phyloP scores from a whole-genome alignment of 1,284 basidiomycete genomes.

The Waitea zeae region DNA sequence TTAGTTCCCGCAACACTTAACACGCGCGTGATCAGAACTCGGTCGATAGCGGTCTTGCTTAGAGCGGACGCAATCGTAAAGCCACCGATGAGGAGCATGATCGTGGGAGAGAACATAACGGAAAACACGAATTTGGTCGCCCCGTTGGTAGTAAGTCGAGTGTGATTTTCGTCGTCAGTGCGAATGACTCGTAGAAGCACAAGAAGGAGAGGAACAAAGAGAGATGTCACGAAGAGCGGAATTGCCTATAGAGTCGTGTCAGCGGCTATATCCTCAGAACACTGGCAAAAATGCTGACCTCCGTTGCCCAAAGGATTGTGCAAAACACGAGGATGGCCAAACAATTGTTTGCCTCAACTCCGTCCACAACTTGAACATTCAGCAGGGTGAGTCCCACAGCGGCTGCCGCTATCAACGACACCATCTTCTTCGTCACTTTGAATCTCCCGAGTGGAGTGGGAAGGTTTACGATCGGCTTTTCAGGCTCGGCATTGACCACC shows the following conservation, averaged over 20 bases:
- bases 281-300: slow-evolving; percentile 31
- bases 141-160: slow-evolving; percentile 42
- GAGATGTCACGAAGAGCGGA: slow-evolving; percentile 91
- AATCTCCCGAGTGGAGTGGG: slow-evolving; percentile 46
- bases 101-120: slow-evolving; percentile 79
- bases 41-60: slow-evolving; percentile 95
- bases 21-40: slow-evolving; percentile 84
- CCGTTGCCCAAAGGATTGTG: slow-evolving; percentile 92
- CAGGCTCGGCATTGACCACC: slow-evolving; percentile 31
- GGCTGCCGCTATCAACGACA: slow-evolving; percentile 42
- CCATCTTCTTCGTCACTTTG: slow-evolving; percentile 43
- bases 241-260: slow-evolving; percentile 48
- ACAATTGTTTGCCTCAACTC: slow-evolving; percentile 77
- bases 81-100: slow-evolving; percentile 94
- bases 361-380: slow-evolving; percentile 41
- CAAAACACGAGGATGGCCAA: slow-evolving; percentile 84
- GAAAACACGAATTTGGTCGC: slow-evolving; percentile 76
- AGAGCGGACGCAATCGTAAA: slow-evolving; percentile 96
- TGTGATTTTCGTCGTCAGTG: slow-evolving; percentile 29
- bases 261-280: background rate
- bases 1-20: slow-evolving; percentile 80
- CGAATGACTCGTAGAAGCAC: slow-evolving; percentile 78
- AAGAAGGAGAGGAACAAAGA: slow-evolving; percentile 79
- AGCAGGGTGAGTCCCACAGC: slow-evolving; percentile 42
- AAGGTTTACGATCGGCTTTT: slow-evolving; percentile 40